These are phyloP conservation scores for Vaccinium darrowii DNA, from an alignment of 148 eudicot genomes.

Conservation along the genomic window DNA sequence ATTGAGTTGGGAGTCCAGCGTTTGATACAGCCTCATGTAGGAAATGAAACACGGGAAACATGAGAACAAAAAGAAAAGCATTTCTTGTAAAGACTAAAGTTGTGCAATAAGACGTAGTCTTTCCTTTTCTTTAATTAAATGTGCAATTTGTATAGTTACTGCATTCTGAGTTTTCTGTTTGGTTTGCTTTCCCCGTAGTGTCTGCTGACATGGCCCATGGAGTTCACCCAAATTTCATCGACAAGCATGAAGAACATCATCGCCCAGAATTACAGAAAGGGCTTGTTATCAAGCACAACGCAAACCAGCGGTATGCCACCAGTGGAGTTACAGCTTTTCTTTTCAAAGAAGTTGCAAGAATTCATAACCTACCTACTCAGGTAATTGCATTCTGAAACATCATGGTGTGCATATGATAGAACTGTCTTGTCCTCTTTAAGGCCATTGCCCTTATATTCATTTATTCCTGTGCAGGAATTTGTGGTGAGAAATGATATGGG, in stretches of 20 bases:
- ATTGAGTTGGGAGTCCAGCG: not conserved
- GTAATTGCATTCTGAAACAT: slow-evolving; percentile 51
- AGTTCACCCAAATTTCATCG: slow-evolving; percentile 88
- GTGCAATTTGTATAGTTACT: not conserved
- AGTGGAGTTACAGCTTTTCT: slow-evolving; percentile 90
- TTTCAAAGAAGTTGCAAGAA: slow-evolving; percentile 87
- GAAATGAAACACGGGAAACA: too few species aligned
- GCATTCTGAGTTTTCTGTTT: not conserved
- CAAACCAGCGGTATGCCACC: slow-evolving; percentile 97
- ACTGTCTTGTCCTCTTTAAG: not conserved
- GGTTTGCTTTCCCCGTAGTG: slow-evolving; percentile 36
- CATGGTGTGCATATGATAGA: not conserved
- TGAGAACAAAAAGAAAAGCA: not conserved
- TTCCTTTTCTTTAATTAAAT: not conserved
- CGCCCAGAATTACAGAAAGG: slow-evolving; percentile 90
- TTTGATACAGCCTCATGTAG: not conserved
- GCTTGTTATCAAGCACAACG: slow-evolving; percentile 93
- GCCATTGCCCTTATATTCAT: not conserved
- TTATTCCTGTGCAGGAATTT: slow-evolving; percentile 59
- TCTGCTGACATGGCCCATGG: slow-evolving; percentile 99
- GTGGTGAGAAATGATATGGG: slow-evolving; percentile 99
- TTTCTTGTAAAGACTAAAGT: not conserved
- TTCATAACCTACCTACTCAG: slow-evolving; percentile 88
- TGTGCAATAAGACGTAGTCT: not conserved
- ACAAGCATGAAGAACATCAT: slow-evolving; percentile 94